phyloP scores from a whole-genome alignment of 2,329 filamentous ascomycete species.

The Claviceps sp. region DNA sequence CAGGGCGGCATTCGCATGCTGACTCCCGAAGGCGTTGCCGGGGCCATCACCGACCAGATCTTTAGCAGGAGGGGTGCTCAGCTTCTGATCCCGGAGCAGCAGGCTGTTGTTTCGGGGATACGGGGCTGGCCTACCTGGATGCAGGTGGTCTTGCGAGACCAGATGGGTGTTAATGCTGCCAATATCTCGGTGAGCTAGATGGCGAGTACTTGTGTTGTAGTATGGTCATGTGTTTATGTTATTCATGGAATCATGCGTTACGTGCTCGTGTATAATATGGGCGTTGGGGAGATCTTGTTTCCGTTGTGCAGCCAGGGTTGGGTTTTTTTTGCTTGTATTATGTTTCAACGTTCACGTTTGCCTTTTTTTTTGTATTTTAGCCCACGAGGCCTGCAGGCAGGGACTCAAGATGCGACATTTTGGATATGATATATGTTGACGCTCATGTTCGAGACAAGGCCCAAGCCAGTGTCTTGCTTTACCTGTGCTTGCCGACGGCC shows the following conservation, averaged over 20 bases:
- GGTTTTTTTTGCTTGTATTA: no score
- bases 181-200: background rate
- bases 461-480: no score
- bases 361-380: no score
- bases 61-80: constrained; percentile 29
- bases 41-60: constrained; percentile 30
- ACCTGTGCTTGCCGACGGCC: no score
- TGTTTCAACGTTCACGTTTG: no score
- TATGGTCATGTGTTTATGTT: background rate
- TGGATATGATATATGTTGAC: no score
- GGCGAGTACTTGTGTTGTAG: background rate
- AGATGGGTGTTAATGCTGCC: constrained; percentile 1
- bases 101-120: constrained; percentile 16
- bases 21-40: constrained; percentile 24
- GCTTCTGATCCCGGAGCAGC: constrained; percentile 26
- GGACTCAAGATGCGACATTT: no score
- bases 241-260: background rate
- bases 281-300: no score
- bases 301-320: no score
- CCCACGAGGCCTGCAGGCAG: no score
- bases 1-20: constrained; percentile 17
- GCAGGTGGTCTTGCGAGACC: constrained; percentile 19
- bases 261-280: background rate
- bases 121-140: constrained; percentile 28
- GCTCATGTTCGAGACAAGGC: no score